These are phyloP conservation scores for Cytospora schulzeri DNA, from an alignment of 2,329 filamentous ascomycete genomes.

Conservation along the genomic window DNA sequence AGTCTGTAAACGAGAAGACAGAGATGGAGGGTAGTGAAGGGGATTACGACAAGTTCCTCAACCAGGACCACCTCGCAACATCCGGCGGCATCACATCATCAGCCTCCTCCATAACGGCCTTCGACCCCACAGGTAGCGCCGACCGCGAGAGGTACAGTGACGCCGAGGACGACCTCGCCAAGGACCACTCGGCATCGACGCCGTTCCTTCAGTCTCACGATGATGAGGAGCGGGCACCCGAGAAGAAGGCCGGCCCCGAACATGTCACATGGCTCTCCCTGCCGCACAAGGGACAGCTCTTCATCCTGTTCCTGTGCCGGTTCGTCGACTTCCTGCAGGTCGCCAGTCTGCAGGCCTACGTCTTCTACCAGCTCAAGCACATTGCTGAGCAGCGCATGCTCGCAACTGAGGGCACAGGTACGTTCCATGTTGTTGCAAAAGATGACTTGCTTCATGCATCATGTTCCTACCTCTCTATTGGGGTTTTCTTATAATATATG, in stretches of 20 bases:
- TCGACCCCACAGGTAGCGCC: slow-evolving; percentile 21
- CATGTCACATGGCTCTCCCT: slow-evolving; percentile 68
- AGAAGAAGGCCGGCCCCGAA: slow-evolving; percentile 20
- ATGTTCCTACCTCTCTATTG: not conserved
- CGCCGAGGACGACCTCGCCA: slow-evolving; percentile 20
- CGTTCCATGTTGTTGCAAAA: no score
- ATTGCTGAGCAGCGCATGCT: slow-evolving; percentile 44
- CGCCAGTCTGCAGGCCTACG: slow-evolving; percentile 68
- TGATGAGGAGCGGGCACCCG: slow-evolving; percentile 21
- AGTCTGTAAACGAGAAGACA: slow-evolving; percentile 20
- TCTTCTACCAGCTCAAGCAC: slow-evolving; percentile 75
- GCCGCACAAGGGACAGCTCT: slow-evolving; percentile 70
- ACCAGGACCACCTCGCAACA: slow-evolving; percentile 12
- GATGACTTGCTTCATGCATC: no score
- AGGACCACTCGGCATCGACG: slow-evolving; percentile 29
- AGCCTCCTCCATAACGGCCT: slow-evolving; percentile 25
- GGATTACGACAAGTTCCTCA: slow-evolving; percentile 22
- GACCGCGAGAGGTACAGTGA: slow-evolving; percentile 23
- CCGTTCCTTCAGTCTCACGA: slow-evolving; percentile 27
- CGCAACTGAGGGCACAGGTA: slow-evolving; percentile 19
- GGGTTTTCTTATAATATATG: not conserved
- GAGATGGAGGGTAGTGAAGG: slow-evolving; percentile 1
- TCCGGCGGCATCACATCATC: slow-evolving; percentile 16
- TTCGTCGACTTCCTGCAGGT: slow-evolving; percentile 75
- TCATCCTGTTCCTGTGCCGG: slow-evolving; percentile 69